These are phyloP conservation scores for Aspergillus sp. DNA, from an alignment of 2,329 filamentous ascomycete genomes.

Conservation along the genomic window DNA sequence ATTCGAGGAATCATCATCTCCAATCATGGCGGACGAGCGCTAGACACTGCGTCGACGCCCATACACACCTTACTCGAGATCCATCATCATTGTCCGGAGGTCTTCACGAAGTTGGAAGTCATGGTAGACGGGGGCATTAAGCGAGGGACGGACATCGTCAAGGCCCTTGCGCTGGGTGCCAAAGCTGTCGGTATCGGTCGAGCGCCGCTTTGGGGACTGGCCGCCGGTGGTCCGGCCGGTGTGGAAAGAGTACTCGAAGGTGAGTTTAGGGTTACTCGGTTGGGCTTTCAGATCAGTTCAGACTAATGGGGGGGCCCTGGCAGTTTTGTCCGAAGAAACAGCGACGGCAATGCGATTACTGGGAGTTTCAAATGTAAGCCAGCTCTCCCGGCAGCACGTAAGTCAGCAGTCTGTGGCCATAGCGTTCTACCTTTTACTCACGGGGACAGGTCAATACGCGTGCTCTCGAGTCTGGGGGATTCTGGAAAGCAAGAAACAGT, in stretches of 20 bases:
- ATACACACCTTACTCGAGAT: constrained; percentile 71
- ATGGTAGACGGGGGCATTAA: constrained; percentile 82
- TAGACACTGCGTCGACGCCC: constrained; percentile 76
- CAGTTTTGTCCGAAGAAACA: too few relatives aligned
- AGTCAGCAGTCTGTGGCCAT: too few relatives aligned
- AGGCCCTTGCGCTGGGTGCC: constrained; percentile 81
- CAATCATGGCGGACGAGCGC: constrained; percentile 83
- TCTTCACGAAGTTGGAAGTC: constrained; percentile 69
- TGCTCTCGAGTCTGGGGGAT: too few relatives aligned
- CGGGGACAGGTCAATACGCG: too few relatives aligned
- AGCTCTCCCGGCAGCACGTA: too few relatives aligned
- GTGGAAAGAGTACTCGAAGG: constrained; percentile 11
- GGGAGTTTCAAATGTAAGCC: too few relatives aligned
- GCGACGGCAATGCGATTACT: too few relatives aligned
- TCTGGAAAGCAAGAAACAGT: too few relatives aligned
- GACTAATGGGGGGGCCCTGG: too few relatives aligned
- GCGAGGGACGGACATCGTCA: constrained; percentile 81
- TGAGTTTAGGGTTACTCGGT: not conserved
- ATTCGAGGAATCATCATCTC: constrained; percentile 80
- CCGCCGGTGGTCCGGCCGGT: constrained; percentile 48
- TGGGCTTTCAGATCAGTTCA: too few relatives aligned
- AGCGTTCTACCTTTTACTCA: too few relatives aligned
- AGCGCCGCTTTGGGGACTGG: constrained; percentile 68
- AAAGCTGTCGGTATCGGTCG: constrained; percentile 76
- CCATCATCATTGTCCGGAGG: constrained; percentile 67